phyloP scores from a whole-genome alignment of 495 filamentous ascomycete genomes.

The Friedmanniomyces endolithicus region DNA sequence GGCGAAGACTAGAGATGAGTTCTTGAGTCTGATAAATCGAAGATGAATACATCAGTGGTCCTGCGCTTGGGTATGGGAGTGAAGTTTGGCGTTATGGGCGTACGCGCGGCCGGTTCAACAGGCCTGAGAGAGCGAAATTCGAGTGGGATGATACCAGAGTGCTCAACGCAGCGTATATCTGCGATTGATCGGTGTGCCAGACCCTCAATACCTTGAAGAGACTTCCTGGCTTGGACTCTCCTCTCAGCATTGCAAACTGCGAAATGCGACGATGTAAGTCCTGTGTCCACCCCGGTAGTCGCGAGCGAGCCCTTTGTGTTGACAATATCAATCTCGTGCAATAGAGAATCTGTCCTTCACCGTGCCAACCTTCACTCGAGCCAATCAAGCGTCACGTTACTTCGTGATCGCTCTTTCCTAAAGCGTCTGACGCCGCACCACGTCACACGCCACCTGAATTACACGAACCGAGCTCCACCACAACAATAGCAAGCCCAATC shows the following conservation, averaged over 20 bases:
- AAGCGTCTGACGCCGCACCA: not conserved
- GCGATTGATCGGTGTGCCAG: not conserved
- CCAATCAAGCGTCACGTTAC: not conserved
- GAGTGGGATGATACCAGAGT: conserved; percentile 17
- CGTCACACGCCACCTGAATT: not conserved
- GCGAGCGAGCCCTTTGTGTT: no score
- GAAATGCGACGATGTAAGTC: no score
- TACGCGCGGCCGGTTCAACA: conserved; percentile 20
- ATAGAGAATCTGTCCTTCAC: not conserved
- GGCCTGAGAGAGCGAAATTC: not conserved
- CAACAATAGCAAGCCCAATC: conserved; percentile 4
- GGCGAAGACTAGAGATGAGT: conserved; percentile 89
- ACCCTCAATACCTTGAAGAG: not conserved
- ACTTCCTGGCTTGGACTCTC: not conserved
- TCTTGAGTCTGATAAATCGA: conserved; percentile 68
- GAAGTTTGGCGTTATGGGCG: not conserved
- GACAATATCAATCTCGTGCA: no score
- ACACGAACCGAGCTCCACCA: not conserved
- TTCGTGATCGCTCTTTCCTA: not conserved
- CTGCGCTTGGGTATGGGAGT: not conserved
- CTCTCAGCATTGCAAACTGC: no score
- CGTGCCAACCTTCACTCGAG: not conserved
- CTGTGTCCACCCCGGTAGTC: no score
- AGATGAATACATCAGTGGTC: conserved; percentile 8
- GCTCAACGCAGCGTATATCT: conserved; percentile 13